Base-by-base conservation (phyloP, 148 eudicot genomes). In the Nyssa sinensis region DNA sequence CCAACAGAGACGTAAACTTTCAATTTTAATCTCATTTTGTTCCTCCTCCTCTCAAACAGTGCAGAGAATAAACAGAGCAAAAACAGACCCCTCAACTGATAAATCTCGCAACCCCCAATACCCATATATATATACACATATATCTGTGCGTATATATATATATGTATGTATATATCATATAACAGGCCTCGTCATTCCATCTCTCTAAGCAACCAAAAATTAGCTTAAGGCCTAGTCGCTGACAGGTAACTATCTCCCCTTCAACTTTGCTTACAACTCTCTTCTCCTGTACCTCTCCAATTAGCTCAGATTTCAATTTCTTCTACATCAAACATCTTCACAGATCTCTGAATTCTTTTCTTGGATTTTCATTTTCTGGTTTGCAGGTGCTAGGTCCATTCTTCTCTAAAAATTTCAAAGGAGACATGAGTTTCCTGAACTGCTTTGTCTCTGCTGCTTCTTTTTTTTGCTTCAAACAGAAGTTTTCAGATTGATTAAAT, bases 251-350 rank as follows among this genome's bases (percentile, higher is more conserved):
- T 73, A 34, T 83, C 83, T 82, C 39, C 64, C 78, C 79, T 70
- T 6, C 16, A 62, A 30, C 39, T 59, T 29, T 66, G 76, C 70
- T 71, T 33, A 12, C 49, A 69, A 81, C 63, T 73, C 84, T 81
- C 75, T 69, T 4, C 32, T 70, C 74, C 16, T 7, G 17, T 35
- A 32, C 13, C 32, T 71, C 74, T 69, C 69, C 51, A 49, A 78
- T 83, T 88, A 83, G 90, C 85, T 88, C 92, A 80, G 77, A 74
- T 83, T 84, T 89, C 86, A 66, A 32, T 76, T 60, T 78, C 77
- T 72, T 73, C 75, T 69, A 27, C 4, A 13, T 71, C 66, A 16
- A 58, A 71, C 49, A 9, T 31, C 34, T 9, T 55, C 64, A 60
- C 68, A 64, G 58, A 28, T 66, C 74, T 12, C 0, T 7, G 17